Evolutionary conservation across 2,329 filamentous ascomycete genomes (phyloP), one percentile per base, ranked within the genome.

Genomic region (Ophiocordyceps polyrhachis-furcata): DNA sequence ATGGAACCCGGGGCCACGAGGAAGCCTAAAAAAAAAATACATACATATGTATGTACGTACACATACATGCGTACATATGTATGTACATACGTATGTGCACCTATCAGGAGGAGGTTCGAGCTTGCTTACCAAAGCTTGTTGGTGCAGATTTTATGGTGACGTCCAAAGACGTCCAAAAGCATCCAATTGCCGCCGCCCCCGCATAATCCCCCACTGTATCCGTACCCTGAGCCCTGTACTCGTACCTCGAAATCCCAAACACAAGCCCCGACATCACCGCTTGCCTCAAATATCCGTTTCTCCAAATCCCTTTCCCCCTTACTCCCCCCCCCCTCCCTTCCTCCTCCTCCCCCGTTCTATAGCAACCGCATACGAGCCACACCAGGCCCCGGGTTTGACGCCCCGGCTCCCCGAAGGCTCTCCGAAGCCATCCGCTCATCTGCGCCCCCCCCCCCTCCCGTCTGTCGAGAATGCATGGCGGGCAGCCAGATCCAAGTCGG

Each of bases 391-490:
- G 35, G 35, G n/a, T 38, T 8, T 17, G 8, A 19, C 35, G n/a
- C 35, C 17, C 35, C 35, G 35, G n/a, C n/a, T 17, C 8, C 35
- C 35, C 35, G n/a, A 19, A 38, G 35, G 35, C 35, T 38, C 35
- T 20, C 14, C 38, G 19, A 20, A 17, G 38, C 12, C 38, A 11
- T 14, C 20, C 38, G 20, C 20, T 20, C 19, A 21, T 14, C 19
- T 20, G 43, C 48, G 44, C 47, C 44, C 48, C 49, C 41, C 44
- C 35, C 7, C 17, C 49, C 41, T 44, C 35, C 7, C 17, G 21
- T 23, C 19, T 23, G 38, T 53, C 59, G 61, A 64, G 54, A 61
- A 65, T 65, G 63, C 60, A 65, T 65, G 60, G 60, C 52, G 60
- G 59, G 53, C 58, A 58, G 55, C 58, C 59, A 53, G 58, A 64